phyloP scores from a whole-genome alignment of 2,329 filamentous ascomycete genomes.

The Didymella segeticola region DNA sequence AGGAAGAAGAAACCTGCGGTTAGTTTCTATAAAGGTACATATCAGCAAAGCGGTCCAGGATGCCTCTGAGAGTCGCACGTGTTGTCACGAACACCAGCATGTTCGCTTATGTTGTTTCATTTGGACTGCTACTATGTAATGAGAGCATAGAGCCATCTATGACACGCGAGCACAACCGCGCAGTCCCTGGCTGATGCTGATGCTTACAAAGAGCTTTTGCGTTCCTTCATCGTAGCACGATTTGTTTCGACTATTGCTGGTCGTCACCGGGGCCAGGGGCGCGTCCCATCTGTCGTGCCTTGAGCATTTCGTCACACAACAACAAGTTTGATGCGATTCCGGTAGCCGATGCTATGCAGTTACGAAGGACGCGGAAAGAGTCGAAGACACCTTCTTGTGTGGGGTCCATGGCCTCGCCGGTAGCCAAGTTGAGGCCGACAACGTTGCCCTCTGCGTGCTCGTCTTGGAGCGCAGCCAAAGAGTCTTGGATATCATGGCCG shows the following conservation, averaged over 20 bases:
- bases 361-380: slow-evolving; percentile 92
- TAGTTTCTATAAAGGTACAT: too few relatives aligned
- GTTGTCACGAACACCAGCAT: neutral
- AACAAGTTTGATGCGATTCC: slow-evolving; percentile 95
- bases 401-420: slow-evolving; percentile 94
- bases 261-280: slow-evolving; percentile 18
- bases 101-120: neutral
- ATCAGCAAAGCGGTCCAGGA: neutral
- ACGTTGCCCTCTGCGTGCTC: slow-evolving; percentile 83
- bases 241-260: slow-evolving; percentile 3
- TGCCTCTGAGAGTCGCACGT: neutral
- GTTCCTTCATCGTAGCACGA: neutral
- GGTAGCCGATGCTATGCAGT: slow-evolving; percentile 90
- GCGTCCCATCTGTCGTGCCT: slow-evolving; percentile 88
- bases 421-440: slow-evolving; percentile 84
- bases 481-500: slow-evolving; percentile 95
- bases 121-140: slow-evolving; percentile 1
- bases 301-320: slow-evolving; percentile 95
- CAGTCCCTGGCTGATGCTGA: neutral
- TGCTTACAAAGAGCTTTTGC: neutral
- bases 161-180: neutral
- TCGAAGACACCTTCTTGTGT: slow-evolving; percentile 92
- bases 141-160: neutral
- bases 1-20: too few relatives aligned
- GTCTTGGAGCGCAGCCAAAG: slow-evolving; percentile 84